Evolutionary conservation across 352 stramenopile species (phyloP), one percentile per base, ranked within the genome.

Genomic region (Peronospora farinosa): DNA sequence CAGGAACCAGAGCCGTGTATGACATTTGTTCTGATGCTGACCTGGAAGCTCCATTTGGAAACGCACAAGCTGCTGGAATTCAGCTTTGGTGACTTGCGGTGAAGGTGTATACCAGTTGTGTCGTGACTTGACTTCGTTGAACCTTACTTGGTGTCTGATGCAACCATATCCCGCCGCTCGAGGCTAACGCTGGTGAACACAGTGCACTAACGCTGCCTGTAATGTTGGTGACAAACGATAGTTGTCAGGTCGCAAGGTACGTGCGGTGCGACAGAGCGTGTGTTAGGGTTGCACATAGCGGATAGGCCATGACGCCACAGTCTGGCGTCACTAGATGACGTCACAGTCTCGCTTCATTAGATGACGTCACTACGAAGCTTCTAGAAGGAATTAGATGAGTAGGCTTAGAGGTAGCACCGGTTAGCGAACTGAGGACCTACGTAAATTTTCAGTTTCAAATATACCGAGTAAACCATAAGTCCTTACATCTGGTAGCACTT

Each of bases 31-130:
- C 54, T 90, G 78, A 88, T 46, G 83, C 82, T 27, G 78, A 88
- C 43, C 57, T 92, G 0, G 63, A 78, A 15, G 78, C 82, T 35
- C n/a, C 84, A 82, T 37, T 45, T 88, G n/a, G 80, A 78, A 25
- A 86, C 84, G 32, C 88, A 90, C 58, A 91, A 91, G 47, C 38
- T 92, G 13, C 63, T 92, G 13, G 70, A 92, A 15, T 78, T 92
- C 28, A 60, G 82, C 28, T 45, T 90, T n/a, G 72, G 72, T 46
- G 77, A 78, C 41, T 44, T 31, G 73, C 74, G 10, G 60, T 94
- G 35, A 90, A 91, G 61, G 69, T 89, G 16, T 80, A 94, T 60
- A 73, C 92, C 25, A 80, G 92, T 51, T 94, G 88, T 49, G 46
- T 94, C 40, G 69, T 92, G 35, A 90, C 25, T 7, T 7, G 25